Evolutionary conservation across 2,329 filamentous ascomycete genomes (phyloP).

Genomic region (Trichophaea hybrida): DNA sequence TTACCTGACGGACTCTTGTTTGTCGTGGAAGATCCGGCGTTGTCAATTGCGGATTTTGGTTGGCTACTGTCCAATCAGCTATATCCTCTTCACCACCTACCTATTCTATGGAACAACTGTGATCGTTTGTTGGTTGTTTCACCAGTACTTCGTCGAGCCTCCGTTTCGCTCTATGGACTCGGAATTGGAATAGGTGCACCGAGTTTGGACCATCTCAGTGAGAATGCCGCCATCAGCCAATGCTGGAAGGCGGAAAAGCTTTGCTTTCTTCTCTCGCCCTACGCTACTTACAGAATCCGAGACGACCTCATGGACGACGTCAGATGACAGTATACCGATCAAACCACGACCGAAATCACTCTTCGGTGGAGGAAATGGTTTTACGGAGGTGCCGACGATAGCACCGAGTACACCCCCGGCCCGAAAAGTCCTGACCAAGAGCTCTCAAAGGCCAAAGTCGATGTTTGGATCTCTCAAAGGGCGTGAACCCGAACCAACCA

Average conservation of each 20-base stretch:
- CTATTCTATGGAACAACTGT: too few species aligned
- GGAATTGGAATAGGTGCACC: too few species aligned
- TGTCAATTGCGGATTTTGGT: too few species aligned
- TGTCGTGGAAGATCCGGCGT: too few species aligned
- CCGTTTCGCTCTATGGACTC: too few species aligned
- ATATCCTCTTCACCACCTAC: too few species aligned
- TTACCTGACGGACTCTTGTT: too few species aligned
- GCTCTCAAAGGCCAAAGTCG: constrained; percentile 19
- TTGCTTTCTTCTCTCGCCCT: constrained; percentile 20
- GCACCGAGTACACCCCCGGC: constrained; percentile 10
- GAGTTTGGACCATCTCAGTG: too few species aligned
- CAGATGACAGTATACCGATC: background rate
- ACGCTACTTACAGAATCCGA: constrained; percentile 19
- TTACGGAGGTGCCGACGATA: constrained; percentile 17
- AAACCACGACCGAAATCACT: constrained; percentile 22
- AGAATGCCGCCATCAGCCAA: too few species aligned
- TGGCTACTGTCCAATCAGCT: too few species aligned
- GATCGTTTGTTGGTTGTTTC: too few species aligned
- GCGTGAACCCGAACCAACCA: constrained; percentile 9
- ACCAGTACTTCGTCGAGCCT: too few species aligned
- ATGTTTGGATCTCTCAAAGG: constrained; percentile 23
- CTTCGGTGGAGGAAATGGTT: constrained; percentile 13
- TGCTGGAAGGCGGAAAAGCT: constrained; percentile 21
- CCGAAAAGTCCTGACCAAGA: constrained; percentile 17
- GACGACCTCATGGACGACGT: background rate